Conservation (phyloP, 129 eudicot species). For the Mikania micrantha region DNA sequence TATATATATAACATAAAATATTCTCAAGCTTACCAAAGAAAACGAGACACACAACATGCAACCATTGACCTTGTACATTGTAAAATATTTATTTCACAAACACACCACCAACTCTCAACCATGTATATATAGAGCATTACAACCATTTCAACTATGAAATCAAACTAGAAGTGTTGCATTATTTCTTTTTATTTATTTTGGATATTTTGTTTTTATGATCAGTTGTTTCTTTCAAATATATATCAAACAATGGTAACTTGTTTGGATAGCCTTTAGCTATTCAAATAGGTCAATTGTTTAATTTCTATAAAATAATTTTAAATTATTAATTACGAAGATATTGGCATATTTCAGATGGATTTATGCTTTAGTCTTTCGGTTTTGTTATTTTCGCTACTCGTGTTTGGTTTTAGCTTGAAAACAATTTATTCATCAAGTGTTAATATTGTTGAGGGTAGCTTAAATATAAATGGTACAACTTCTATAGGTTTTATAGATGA, state of each 20-base stretch:
- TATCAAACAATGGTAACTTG: neutral
- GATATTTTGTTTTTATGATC: neutral
- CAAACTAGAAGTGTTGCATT: neutral
- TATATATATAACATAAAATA: neutral
- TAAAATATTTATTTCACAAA: neutral
- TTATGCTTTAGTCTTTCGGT: neutral
- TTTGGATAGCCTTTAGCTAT: neutral
- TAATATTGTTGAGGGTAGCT: slow-evolving; percentile 21
- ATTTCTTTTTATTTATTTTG: neutral
- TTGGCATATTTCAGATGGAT: slow-evolving; percentile 11
- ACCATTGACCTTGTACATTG: slow-evolving; percentile 15
- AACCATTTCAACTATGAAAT: neutral
- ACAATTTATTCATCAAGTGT: neutral
- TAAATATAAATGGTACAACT: slow-evolving; percentile 35
- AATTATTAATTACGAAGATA: neutral
- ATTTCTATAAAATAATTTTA: neutral
- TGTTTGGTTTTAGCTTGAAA: neutral
- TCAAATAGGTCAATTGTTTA: neutral
- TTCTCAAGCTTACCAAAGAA: neutral
- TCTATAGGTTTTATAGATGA: slow-evolving; percentile 49
- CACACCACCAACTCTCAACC: slow-evolving; percentile 2
- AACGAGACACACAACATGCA: slow-evolving; percentile 11
- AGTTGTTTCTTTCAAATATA: neutral
- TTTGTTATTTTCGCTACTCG: slow-evolving; percentile 6
- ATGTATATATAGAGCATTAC: neutral